Percentiles rank a stretch among this genome's conserved stretches.
phyloP scores from a whole-genome alignment of 345 rosid genomes.

The Cardamine chenopodiifolia region DNA sequence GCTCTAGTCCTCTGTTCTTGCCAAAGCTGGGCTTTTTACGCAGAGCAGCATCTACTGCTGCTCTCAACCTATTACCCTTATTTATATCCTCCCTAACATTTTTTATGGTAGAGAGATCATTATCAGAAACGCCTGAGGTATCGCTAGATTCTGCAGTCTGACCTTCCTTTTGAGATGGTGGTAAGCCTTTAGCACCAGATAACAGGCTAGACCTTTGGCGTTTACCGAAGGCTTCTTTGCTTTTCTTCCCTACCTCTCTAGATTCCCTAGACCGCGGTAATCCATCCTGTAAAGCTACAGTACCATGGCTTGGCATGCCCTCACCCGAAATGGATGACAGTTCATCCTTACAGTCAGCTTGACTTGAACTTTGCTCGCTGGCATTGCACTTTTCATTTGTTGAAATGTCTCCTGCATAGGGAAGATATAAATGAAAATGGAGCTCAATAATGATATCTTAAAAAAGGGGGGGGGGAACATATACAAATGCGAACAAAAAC shows the following conservation, averaged over 20 bases:
- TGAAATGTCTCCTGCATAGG: constrained; percentile 50
- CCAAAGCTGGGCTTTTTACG: constrained; percentile 74
- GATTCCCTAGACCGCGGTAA: constrained; percentile 54
- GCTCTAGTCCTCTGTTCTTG: constrained; percentile 59
- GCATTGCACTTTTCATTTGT: constrained; percentile 46
- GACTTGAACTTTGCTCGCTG: constrained; percentile 56
- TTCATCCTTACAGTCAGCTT: constrained; percentile 62
- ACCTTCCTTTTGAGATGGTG: constrained; percentile 54
- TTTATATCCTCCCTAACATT: constrained; percentile 51
- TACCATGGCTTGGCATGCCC: constrained; percentile 44
- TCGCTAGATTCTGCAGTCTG: constrained; percentile 57
- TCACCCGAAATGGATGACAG: constrained; percentile 61
- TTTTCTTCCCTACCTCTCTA: constrained; percentile 62
- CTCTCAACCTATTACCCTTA: constrained; percentile 66
- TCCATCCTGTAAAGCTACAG: constrained; percentile 60
- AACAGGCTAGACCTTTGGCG: constrained; percentile 51
- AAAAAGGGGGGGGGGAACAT: neutral
- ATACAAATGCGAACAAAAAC: constrained; percentile 6
- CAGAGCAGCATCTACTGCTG: constrained; percentile 81
- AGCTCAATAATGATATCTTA: constrained; percentile 10
- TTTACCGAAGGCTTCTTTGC: constrained; percentile 51
- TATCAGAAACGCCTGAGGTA: constrained; percentile 49
- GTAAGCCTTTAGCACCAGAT: constrained; percentile 49
- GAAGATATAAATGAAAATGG: constrained; percentile 7
- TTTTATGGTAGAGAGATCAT: constrained; percentile 56